Percentiles rank a stretch among this genome's conserved stretches.
These are phyloP conservation scores for Sporopachydermia cereana DNA, from an alignment of 1,139 yeast genomes.

Conservation along the genomic window DNA sequence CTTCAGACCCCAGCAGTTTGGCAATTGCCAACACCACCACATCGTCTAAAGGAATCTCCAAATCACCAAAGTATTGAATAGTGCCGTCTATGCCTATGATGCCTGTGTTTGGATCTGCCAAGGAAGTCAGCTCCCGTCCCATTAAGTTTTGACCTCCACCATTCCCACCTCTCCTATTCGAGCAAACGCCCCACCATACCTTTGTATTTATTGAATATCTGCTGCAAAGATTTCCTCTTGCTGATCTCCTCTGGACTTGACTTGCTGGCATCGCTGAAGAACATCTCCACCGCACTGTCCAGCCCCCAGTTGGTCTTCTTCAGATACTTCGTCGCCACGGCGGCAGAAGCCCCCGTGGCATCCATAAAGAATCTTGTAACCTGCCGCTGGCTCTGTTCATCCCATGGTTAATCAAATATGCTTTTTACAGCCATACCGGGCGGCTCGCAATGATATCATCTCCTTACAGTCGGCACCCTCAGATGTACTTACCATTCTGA, in stretches of 20 bases:
- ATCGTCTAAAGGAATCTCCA: constrained; percentile 67
- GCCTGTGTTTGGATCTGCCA: background rate
- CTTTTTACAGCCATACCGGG: no score
- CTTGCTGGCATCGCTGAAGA: background rate
- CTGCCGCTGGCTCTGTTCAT: constrained; percentile 5
- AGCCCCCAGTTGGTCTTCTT: background rate
- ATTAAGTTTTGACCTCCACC: no score
- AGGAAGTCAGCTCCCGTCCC: no score
- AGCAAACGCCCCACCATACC: no score
- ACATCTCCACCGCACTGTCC: background rate
- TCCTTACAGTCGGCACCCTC: no score
- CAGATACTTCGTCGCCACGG: constrained; percentile 4
- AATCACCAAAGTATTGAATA: constrained; percentile 48
- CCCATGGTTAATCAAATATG: no score
- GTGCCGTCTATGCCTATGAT: constrained; percentile 74
- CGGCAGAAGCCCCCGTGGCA: constrained; percentile 1
- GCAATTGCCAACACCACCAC: constrained; percentile 59
- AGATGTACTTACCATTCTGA: no score
- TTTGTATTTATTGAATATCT: constrained; percentile 2
- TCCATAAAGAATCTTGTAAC: background rate
- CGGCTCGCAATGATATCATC: no score
- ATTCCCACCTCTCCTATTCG: no score
- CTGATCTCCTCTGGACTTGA: background rate
- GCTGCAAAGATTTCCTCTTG: background rate
- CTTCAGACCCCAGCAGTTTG: constrained; percentile 51